Evolutionary conservation across 768 basidiomycete genomes (phyloP).

Genomic region (Udeniomyces megalosporus): DNA sequence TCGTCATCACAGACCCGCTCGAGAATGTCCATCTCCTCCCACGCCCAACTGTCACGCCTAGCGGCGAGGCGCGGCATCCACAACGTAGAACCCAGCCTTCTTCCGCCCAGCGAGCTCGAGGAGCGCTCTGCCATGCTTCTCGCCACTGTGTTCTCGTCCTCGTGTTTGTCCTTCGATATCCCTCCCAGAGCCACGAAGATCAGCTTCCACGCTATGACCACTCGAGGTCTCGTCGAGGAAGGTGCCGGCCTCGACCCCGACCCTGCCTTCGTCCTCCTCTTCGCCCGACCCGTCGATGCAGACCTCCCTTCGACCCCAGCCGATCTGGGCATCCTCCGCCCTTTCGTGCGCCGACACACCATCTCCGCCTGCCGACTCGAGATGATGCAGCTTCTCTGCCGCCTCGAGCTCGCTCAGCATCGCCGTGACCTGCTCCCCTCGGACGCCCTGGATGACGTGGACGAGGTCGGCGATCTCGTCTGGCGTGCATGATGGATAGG

Average conservation of each 20-base stretch:
- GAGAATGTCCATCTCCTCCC: neutral
- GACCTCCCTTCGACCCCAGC: neutral
- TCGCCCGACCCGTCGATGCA: neutral
- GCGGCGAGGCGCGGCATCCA: neutral
- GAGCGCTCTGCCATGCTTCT: neutral
- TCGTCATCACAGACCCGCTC: neutral
- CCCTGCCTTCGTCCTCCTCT: no score
- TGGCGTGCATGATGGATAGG: neutral
- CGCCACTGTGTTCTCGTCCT: neutral
- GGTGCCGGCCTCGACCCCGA: neutral
- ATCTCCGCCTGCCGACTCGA: no score
- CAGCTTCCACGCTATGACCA: no score
- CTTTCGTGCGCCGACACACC: no score
- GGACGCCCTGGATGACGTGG: neutral
- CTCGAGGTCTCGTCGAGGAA: no score
- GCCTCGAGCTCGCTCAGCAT: neutral
- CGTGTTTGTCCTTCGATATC: no score
- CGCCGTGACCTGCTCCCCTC: neutral
- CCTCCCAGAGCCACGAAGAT: no score
- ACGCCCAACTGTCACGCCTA: neutral
- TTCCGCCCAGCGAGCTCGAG: neutral
- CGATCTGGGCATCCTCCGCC: neutral
- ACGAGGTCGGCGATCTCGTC: neutral
- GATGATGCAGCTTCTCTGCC: neutral
- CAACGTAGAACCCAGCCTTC: neutral